Evolutionary conservation across 257 asterid genomes (phyloP), one percentile per base, ranked within the genome.

Genomic region (Linderniella brevidens): DNA sequence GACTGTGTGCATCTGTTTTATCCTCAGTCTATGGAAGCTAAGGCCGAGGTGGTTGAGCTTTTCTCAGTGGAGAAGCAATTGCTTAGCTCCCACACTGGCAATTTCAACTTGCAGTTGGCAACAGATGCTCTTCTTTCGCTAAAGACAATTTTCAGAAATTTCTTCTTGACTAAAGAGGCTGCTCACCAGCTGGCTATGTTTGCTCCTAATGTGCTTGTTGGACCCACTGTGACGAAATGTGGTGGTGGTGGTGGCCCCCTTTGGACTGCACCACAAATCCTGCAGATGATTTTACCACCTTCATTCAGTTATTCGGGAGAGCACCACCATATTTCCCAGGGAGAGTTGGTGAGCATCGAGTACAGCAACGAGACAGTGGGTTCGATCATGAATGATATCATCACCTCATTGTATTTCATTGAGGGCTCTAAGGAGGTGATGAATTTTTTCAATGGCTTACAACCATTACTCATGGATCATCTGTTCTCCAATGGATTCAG

Each of bases 1-100:
- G 99, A 81, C 20, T 90, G 96, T 46, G 74, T 90, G 46, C 99
- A 85, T 58, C 40, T 90, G 54, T 90, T 90, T 60, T 90, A 90
- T 63, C 96, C 96, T 0, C 99, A 90, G 69, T 79, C 93, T 37
- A 85, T 81, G 37, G 82, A 87, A 62, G 99, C 99, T 6, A 85
- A 81, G 73, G 92, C 98, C 45, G 96, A 90, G 74, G 98, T 79
- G 19, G 40, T 79, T 44, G 98, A 90, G 76, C 90, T 90, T 53
- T 90, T 90, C 63, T 71, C 93, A 0, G 98, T 90, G 53, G 98
- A 86, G 68, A 90, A 81, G 60, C 98, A 90, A 50, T 53, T 90
- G 40, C 85, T 90, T 50, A 90, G 99, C 64, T 90, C 99, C 55
- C 99, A 90, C 58, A 90, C 94, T 8, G 99, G 99, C 41, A 85